A percentile compares a stretch with the other conserved stretches of the same genome.
phyloP scores from a whole-genome alignment of 2,329 filamentous ascomycete genomes.

The Cryoendolithus antarcticus region DNA sequence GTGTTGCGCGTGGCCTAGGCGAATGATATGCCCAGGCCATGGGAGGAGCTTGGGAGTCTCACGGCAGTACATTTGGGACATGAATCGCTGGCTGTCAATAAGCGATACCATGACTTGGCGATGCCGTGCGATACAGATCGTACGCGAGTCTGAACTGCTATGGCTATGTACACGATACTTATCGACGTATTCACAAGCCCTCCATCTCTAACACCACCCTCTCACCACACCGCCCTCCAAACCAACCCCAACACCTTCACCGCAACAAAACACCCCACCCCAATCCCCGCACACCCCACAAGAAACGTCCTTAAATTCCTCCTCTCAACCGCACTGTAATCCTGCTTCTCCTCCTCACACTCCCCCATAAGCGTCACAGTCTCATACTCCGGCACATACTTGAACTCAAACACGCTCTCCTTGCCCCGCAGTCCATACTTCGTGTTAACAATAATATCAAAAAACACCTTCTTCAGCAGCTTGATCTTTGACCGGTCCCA shows the following conservation, averaged over 20 bases:
- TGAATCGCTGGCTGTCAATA: no score
- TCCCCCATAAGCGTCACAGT: slow-evolving; percentile 38
- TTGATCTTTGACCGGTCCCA: slow-evolving; percentile 42
- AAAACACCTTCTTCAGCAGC: slow-evolving; percentile 41
- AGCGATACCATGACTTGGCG: no score
- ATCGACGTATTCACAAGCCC: no score
- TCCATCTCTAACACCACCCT: not conserved
- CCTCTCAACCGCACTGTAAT: slow-evolving; percentile 31
- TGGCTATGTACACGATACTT: no score
- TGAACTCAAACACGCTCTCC: slow-evolving; percentile 56
- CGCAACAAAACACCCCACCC: slow-evolving; percentile 10
- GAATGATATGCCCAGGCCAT: no score
- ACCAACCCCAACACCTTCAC: slow-evolving; percentile 10
- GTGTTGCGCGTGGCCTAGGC: no score
- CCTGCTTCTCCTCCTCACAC: slow-evolving; percentile 26
- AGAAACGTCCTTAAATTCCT: slow-evolving; percentile 36
- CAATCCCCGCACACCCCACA: slow-evolving; percentile 9
- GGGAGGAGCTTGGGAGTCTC: no score
- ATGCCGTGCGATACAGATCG: no score
- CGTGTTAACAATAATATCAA: slow-evolving; percentile 49
- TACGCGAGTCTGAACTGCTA: no score
- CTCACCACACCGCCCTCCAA: slow-evolving; percentile 9
- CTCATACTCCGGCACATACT: slow-evolving; percentile 50
- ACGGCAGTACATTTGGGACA: no score
- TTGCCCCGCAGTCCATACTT: slow-evolving; percentile 50